Evolutionary conservation across 495 filamentous ascomycete genomes (phyloP).

Genomic region (Podospora pseudocomata): DNA sequence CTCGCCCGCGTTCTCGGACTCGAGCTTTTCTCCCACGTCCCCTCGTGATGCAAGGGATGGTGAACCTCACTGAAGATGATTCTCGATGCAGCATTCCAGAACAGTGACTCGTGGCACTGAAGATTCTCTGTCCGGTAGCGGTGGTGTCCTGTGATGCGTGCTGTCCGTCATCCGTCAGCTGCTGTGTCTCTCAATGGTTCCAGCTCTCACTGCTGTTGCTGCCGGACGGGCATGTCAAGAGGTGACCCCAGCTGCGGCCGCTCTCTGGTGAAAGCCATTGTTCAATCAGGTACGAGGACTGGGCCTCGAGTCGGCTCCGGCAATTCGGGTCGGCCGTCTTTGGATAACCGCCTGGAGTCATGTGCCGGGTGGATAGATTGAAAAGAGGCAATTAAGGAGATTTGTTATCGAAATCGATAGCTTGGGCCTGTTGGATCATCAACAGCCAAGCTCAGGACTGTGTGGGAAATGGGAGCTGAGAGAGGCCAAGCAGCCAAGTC

Average conservation of each 20-base stretch:
- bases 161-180: not conserved
- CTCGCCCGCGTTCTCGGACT: slow-evolving; percentile 20
- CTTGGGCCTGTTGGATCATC: not conserved
- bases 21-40: not conserved
- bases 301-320: slow-evolving; percentile 6
- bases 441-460: not conserved
- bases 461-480: not conserved
- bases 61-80: slow-evolving; percentile 3
- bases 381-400: not conserved
- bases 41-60: not conserved
- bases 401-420: not conserved
- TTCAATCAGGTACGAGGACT: not conserved
- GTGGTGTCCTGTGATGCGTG: not conserved
- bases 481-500: not conserved
- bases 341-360: slow-evolving; percentile 8
- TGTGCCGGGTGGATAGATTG: not conserved
- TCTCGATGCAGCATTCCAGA: slow-evolving; percentile 6
- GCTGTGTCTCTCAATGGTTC: not conserved
- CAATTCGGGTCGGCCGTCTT: slow-evolving; percentile 12
- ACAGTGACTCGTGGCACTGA: not conserved
- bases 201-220: not conserved
- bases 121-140: not conserved
- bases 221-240: not conserved
- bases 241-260: not conserved
- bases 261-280: slow-evolving; percentile 3